Evolutionary conservation across 805 yeast species (phyloP).

Genomic region (Myxozyma lipomycoides): DNA sequence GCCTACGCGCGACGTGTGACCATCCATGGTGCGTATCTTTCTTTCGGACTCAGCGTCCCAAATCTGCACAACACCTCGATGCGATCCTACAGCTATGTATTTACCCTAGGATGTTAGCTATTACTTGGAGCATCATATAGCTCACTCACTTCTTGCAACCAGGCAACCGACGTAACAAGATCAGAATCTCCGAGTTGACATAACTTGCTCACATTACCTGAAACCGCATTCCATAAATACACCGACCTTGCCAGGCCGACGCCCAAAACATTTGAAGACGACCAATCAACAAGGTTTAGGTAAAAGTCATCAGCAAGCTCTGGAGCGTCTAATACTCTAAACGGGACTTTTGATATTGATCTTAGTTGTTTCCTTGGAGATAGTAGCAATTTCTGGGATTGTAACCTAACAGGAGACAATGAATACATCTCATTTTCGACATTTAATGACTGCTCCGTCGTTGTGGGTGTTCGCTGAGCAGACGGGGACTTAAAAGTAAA

Average conservation of each 20-base stretch:
- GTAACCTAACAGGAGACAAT: conserved; percentile 82
- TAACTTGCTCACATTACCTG: conserved; percentile 76
- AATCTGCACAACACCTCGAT: conserved; percentile 81
- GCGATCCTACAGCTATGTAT: conserved; percentile 89
- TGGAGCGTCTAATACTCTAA: conserved; percentile 92
- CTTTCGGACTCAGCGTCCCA: conserved; percentile 86
- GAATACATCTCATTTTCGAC: conserved; percentile 73
- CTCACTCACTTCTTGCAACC: conserved; percentile 65
- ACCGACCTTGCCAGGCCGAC: conserved; percentile 88
- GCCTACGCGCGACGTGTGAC: conserved; percentile 77
- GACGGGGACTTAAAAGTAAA: conserved; percentile 70
- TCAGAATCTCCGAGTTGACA: conserved; percentile 71
- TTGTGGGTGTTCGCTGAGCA: conserved; percentile 46
- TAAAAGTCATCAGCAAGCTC: conserved; percentile 92
- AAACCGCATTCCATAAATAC: conserved; percentile 83
- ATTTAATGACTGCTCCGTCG: conserved; percentile 36
- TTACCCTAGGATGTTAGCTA: conserved; percentile 51
- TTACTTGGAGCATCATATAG: background rate
- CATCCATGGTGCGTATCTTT: conserved; percentile 87
- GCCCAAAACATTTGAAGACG: conserved; percentile 78
- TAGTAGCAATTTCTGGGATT: conserved; percentile 70
- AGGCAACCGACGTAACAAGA: conserved; percentile 72
- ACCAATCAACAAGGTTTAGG: conserved; percentile 92
- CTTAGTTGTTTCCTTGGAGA: conserved; percentile 80
- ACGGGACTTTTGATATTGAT: conserved; percentile 79